These are phyloP conservation scores for Tricholoma matsutake DNA, from an alignment of 768 basidiomycete species.

Conservation along the genomic window DNA sequence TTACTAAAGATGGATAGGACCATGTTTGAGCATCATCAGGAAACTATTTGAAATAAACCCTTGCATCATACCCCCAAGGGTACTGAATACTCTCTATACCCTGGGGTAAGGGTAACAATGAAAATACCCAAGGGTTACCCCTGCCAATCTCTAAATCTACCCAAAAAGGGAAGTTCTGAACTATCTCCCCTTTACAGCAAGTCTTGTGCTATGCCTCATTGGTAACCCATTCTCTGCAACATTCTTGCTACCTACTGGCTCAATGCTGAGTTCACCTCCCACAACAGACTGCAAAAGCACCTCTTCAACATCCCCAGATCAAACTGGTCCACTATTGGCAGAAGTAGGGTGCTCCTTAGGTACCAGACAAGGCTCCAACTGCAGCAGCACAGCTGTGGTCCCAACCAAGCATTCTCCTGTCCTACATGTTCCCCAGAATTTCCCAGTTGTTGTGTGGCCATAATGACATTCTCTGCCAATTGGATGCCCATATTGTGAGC, in stretches of 20 bases:
- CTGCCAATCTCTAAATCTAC: too few relatives aligned
- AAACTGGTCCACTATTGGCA: not conserved
- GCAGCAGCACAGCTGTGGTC: not conserved
- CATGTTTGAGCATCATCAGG: too few relatives aligned
- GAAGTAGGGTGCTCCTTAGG: not conserved
- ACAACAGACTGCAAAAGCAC: not conserved
- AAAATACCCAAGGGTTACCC: too few relatives aligned
- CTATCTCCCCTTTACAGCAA: not conserved
- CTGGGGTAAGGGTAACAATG: too few relatives aligned
- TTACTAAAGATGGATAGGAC: too few relatives aligned
- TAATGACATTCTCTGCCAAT: not conserved
- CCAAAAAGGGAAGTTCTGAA: not conserved
- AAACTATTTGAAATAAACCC: too few relatives aligned
- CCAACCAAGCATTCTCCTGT: not conserved
- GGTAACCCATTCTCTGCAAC: not conserved
- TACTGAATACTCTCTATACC: too few relatives aligned
- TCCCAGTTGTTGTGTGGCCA: not conserved
- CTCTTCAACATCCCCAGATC: not conserved
- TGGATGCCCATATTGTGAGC: not conserved
- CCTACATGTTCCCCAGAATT: not conserved
- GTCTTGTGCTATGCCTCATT: not conserved
- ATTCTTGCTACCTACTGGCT: not conserved
- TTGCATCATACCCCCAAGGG: too few relatives aligned
- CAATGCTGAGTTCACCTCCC: not conserved
- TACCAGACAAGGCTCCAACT: not conserved